These are phyloP conservation scores for Kodamaea hsintzibuensis DNA, from an alignment of 805 yeast genomes.

Conservation along the genomic window DNA sequence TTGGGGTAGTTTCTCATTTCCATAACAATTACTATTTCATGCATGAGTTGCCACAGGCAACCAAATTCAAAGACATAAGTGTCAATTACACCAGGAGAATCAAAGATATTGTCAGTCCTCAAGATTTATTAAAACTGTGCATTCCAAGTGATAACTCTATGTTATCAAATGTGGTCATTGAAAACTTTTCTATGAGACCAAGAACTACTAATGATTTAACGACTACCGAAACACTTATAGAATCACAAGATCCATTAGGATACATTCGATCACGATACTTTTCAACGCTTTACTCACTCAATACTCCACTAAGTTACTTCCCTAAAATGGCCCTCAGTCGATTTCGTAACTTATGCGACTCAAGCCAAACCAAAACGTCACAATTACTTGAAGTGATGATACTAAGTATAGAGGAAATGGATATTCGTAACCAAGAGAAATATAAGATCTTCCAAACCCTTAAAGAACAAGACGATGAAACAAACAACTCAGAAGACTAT, in stretches of 20 bases:
- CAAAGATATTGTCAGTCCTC: not conserved
- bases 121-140: not conserved
- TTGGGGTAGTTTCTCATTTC: constrained; percentile 16
- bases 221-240: not conserved
- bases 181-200: constrained; percentile 20
- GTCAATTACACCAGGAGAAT: not conserved
- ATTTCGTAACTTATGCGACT: constrained; percentile 41
- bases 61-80: constrained; percentile 9
- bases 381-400: constrained; percentile 31
- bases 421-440: constrained; percentile 41
- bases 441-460: constrained; percentile 20
- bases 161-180: not conserved
- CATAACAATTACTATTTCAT: constrained; percentile 14
- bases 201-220: constrained; percentile 6
- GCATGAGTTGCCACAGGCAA: constrained; percentile 10
- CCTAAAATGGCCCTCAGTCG: constrained; percentile 53
- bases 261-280: constrained; percentile 38
- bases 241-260: constrained; percentile 24
- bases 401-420: constrained; percentile 40
- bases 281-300: constrained; percentile 37
- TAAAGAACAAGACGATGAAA: constrained; percentile 4
- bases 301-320: constrained; percentile 42
- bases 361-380: not conserved
- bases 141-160: not conserved
- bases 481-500: constrained; percentile 9